Percentiles rank a stretch among this genome's conserved stretches.
Conservation (phyloP, 345 rosid genomes). For the Rhizophora mangle region DNA sequence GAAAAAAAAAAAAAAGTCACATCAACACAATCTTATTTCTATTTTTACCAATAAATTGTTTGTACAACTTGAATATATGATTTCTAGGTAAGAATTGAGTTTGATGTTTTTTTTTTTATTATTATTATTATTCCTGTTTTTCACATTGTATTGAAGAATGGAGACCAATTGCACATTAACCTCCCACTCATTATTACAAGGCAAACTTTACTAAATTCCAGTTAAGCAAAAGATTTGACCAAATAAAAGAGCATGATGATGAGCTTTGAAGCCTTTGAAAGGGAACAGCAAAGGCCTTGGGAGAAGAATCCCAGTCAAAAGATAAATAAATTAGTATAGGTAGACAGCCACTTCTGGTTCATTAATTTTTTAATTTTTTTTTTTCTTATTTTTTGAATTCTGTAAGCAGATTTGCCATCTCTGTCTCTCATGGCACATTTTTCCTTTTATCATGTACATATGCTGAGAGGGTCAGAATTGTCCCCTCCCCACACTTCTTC, state of each 20-base stretch:
- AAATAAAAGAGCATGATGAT: conserved; percentile 13
- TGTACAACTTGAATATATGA: no score
- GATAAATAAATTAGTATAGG: neutral
- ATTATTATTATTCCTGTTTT: no score
- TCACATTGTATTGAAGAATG: no score
- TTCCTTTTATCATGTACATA: conserved; percentile 11
- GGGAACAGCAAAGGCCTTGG: conserved; percentile 11
- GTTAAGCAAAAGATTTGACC: conserved; percentile 7
- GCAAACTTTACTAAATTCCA: no score
- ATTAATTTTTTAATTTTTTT: neutral
- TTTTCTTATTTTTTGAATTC: neutral
- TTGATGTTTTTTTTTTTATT: no score
- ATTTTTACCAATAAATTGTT: no score
- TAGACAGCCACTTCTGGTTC: neutral
- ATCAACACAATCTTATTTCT: no score
- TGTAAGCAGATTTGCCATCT: conserved; percentile 7
- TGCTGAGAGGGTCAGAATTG: conserved; percentile 13
- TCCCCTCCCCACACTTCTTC: conserved; percentile 29
- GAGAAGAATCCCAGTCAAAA: conserved; percentile 36
- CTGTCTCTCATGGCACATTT: neutral
- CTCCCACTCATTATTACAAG: no score
- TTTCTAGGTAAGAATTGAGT: no score
- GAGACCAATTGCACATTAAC: no score
- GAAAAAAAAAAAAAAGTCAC: no score
- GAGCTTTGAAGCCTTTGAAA: conserved; percentile 23